Evolutionary conservation across 2,329 filamentous ascomycete genomes (phyloP).

Genomic region (Byssoonygena ceratinophila): DNA sequence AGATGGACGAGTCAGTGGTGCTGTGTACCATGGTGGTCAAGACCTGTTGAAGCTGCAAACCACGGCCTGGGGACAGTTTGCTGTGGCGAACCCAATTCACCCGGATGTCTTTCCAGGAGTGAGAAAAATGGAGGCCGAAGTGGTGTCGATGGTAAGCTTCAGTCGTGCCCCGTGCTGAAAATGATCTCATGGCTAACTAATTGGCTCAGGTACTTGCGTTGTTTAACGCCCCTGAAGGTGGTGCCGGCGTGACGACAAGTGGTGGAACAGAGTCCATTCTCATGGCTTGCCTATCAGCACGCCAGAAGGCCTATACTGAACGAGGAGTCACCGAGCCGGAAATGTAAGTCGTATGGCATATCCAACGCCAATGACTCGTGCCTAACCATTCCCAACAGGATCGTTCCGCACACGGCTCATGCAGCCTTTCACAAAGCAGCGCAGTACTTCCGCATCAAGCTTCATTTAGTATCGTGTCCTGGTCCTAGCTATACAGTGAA

Average conservation of each 20-base stretch:
- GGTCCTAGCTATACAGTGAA: slow-evolving; percentile 78
- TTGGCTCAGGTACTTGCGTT: slow-evolving; percentile 51
- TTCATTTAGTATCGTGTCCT: slow-evolving; percentile 79
- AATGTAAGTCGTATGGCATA: slow-evolving; percentile 53
- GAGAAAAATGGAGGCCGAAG: slow-evolving; percentile 96
- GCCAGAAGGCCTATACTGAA: slow-evolving; percentile 79
- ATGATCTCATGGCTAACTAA: slow-evolving; percentile 2
- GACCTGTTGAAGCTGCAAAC: slow-evolving; percentile 74
- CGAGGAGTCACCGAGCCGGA: slow-evolving; percentile 84
- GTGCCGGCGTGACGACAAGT: slow-evolving; percentile 78
- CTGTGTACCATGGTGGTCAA: slow-evolving; percentile 89
- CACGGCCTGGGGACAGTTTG: slow-evolving; percentile 87
- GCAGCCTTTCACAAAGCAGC: slow-evolving; percentile 93
- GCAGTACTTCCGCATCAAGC: slow-evolving; percentile 92
- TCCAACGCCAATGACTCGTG: not conserved
- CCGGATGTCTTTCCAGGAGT: slow-evolving; percentile 97
- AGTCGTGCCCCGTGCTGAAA: slow-evolving; percentile 2
- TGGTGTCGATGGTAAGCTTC: slow-evolving; percentile 74
- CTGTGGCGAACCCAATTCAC: slow-evolving; percentile 91
- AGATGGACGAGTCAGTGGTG: slow-evolving; percentile 85
- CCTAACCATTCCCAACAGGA: slow-evolving; percentile 45
- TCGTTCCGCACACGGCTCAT: slow-evolving; percentile 87
- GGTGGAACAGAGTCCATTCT: slow-evolving; percentile 95
- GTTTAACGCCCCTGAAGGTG: slow-evolving; percentile 79
- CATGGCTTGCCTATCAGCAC: slow-evolving; percentile 83